Conservation (phyloP, 2,329 filamentous ascomycete genomes). For the Colletotrichum siamense region DNA sequence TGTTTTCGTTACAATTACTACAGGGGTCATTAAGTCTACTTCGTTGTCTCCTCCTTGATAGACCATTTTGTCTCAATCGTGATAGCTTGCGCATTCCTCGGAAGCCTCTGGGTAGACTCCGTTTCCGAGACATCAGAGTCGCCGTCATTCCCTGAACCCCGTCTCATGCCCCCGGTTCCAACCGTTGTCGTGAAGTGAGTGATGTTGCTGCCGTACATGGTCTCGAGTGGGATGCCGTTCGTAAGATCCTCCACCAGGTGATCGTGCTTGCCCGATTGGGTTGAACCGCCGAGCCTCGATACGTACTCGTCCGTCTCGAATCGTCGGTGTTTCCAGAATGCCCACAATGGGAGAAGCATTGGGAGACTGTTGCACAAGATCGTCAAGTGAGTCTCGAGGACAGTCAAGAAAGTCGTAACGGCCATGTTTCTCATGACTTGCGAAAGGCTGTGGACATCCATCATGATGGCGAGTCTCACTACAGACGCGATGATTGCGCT, state of each 20-base stretch:
- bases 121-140: background rate
- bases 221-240: conserved; percentile 5
- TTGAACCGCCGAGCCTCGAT: background rate
- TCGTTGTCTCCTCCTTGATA: conserved; percentile 4
- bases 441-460: conserved; percentile 27
- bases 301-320: conserved; percentile 11
- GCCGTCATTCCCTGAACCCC: background rate
- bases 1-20: background rate
- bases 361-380: conserved; percentile 28
- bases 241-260: conserved; percentile 11
- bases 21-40: background rate
- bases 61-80: conserved; percentile 11
- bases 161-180: background rate
- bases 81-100: conserved; percentile 1
- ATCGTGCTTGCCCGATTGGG: conserved; percentile 1
- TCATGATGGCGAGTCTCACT: conserved; percentile 26
- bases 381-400: conserved; percentile 25
- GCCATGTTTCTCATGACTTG: conserved; percentile 28
- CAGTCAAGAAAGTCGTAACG: conserved; percentile 28
- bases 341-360: conserved; percentile 22
- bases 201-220: conserved; percentile 1
- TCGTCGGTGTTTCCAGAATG: background rate
- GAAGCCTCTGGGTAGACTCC: background rate
- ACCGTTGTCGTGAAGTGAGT: conserved; percentile 1
- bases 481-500: conserved; percentile 29